Conservation (phyloP, 2,329 filamentous ascomycete genomes). For the Colletotrichum eremochloae region DNA sequence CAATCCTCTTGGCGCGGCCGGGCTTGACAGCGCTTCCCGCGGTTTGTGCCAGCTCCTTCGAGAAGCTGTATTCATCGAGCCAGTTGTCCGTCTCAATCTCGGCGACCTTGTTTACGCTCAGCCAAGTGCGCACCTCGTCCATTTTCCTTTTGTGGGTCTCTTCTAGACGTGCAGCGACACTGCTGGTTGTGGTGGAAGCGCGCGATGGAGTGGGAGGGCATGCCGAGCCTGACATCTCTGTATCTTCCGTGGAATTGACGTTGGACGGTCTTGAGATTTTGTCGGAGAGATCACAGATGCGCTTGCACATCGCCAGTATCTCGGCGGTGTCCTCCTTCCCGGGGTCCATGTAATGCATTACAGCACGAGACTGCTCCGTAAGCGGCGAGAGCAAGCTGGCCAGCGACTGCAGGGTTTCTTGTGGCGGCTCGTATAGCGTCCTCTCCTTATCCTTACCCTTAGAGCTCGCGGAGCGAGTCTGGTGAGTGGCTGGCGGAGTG, state of each 20-base stretch:
- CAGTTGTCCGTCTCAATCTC: background rate
- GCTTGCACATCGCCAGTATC: background rate
- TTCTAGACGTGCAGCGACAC: background rate
- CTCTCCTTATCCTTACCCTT: slow-evolving; percentile 11
- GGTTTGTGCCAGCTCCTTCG: background rate
- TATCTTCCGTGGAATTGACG: background rate
- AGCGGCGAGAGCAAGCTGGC: background rate
- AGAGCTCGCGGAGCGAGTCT: too few relatives aligned
- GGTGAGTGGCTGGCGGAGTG: too few relatives aligned
- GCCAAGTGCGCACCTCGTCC: background rate
- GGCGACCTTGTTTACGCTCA: background rate
- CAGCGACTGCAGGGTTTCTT: slow-evolving; percentile 4
- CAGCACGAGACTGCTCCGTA: slow-evolving; percentile 1
- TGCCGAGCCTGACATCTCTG: background rate
- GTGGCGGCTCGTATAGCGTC: background rate
- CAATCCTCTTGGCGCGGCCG: slow-evolving; percentile 60
- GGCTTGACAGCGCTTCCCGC: background rate
- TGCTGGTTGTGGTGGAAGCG: background rate
- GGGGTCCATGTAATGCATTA: background rate
- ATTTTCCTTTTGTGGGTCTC: background rate
- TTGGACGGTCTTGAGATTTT: background rate
- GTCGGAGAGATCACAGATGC: background rate
- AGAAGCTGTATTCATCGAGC: background rate
- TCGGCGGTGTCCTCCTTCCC: too few relatives aligned
- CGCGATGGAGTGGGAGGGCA: background rate